These are phyloP conservation scores for Climacium dendroides DNA, from an alignment of 225 moss, liverwort and hornwort genomes.

Conservation along the genomic window DNA sequence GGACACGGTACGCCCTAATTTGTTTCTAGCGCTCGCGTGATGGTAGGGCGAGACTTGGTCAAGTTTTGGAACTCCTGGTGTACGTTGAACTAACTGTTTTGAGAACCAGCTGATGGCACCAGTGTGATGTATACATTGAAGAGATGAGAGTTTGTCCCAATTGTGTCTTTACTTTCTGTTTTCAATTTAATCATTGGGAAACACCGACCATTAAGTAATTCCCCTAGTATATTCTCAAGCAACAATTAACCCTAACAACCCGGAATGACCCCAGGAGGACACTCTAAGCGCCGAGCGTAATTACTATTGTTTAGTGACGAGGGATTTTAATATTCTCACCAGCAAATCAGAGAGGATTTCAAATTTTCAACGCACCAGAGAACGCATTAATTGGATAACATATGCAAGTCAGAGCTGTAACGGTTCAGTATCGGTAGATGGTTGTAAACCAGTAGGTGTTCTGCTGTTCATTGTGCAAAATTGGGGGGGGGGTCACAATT, in stretches of 20 bases:
- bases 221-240: background rate
- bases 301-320: background rate
- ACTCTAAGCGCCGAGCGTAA: too few relatives aligned
- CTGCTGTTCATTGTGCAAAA: background rate
- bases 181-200: too few relatives aligned
- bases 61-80: background rate
- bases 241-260: background rate
- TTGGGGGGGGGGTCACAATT: background rate
- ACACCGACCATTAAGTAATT: background rate
- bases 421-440: background rate
- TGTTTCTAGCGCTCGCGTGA: background rate
- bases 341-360: background rate
- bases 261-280: background rate
- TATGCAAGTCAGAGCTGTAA: background rate
- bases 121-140: background rate
- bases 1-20: slow-evolving; percentile 51
- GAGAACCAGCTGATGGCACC: background rate
- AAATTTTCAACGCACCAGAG: background rate
- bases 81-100: background rate
- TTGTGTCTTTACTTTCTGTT: background rate
- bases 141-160: background rate
- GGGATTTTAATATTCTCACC: background rate
- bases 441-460: background rate
- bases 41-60: background rate
- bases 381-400: background rate